Base-by-base conservation (phyloP, 148 eudicot genomes). In the Amaranthus palmeri region DNA sequence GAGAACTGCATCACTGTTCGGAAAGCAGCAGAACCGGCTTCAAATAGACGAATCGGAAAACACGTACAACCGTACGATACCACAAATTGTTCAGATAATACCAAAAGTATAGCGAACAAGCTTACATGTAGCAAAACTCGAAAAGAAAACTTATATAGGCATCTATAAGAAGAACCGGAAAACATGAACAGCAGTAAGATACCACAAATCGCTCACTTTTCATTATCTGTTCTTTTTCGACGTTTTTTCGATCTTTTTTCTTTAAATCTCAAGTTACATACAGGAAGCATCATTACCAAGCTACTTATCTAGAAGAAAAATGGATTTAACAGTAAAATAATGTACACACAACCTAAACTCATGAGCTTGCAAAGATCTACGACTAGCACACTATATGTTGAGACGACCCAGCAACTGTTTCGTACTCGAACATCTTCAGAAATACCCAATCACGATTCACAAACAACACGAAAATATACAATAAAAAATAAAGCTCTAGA, bases 401-500 rank as follows among this genome's bases (percentile, higher is more conserved):
- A 46, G 69, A 62, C 44, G 58, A 69, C 65, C 62, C 17, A 40
- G 18, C 54, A 42, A 11, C 42, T 41, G 67, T 59, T 41, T 48
- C 58, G 42, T 49, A 59, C 53, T 58, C 67, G 49, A 51, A 43
- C 57, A 17, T 54, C 73, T 75, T 61, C 68, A 18, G 6, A 53
- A 14, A 57, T 71, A 48, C 74, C 54, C 58, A 25, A 61, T 57
- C 56, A 47, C 17, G 17, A 62, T 25, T 25, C 36, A 25, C 36
- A 25, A 25, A 41, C 55, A 70, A 48, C 61, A 25, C 54, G 74
- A 59, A 76, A 70, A 77, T 78, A 69, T 77, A 72, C 80, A 77
- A 9, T 15, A 25, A 25, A 25, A 25, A 25, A 46, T 47, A 67
- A 48, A 61, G 59, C 51, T 58, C 57, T 68, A 75, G 72, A 79